Evolutionary conservation across 2,329 filamentous ascomycete genomes (phyloP).

Genomic region (Botrytis deweyae): DNA sequence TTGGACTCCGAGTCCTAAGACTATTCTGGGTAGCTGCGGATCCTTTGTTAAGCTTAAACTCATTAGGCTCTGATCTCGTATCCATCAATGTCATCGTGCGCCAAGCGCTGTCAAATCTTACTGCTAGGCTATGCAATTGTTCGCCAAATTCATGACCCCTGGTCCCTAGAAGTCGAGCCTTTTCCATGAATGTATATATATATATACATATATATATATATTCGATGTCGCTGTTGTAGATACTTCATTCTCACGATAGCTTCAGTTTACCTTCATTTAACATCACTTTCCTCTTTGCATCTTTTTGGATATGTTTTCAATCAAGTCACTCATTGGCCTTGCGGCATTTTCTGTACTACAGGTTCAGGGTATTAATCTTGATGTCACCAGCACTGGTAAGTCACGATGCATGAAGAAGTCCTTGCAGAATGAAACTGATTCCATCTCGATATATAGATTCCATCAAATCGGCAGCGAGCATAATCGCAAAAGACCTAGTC

Average conservation of each 20-base stretch:
- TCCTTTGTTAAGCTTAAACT: neutral
- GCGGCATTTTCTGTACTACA: constrained; percentile 25
- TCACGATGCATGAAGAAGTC: neutral
- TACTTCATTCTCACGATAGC: neutral
- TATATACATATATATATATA: neutral
- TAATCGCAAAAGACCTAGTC: constrained; percentile 28
- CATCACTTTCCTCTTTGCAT: neutral
- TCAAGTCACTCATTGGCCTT: constrained; percentile 25
- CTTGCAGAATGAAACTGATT: neutral
- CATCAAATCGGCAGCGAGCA: constrained; percentile 29
- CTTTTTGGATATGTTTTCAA: constrained; percentile 21
- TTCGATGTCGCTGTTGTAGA: neutral
- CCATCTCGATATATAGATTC: constrained; percentile 26
- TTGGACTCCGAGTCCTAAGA: neutral
- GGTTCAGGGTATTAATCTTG: constrained; percentile 24
- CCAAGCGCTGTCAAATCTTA: neutral
- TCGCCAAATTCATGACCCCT: neutral
- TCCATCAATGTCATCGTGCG: neutral
- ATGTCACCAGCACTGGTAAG: constrained; percentile 25
- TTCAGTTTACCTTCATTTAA: neutral
- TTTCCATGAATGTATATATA: neutral
- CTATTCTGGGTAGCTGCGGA: neutral
- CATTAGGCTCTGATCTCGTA: constrained; percentile 1
- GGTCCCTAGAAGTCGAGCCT: too few species aligned
- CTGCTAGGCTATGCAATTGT: neutral